phyloP scores from a whole-genome alignment of 2,329 filamentous ascomycete species.

The Neocucurbitaria cava region DNA sequence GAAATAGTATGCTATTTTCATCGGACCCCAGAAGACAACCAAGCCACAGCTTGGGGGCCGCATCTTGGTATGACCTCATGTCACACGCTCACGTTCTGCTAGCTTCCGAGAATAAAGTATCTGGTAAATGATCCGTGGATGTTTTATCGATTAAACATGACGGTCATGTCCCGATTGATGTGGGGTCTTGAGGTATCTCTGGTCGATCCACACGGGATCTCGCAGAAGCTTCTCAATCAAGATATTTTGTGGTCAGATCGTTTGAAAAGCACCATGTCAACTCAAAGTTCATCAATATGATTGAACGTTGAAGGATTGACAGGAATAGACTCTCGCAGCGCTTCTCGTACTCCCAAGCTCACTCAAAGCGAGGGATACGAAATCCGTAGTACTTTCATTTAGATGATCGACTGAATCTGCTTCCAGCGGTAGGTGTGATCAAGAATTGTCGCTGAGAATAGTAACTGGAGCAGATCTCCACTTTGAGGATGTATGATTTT shows the following conservation, averaged over 20 bases:
- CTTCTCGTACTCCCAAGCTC: neutral
- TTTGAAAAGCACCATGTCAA: neutral
- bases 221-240: neutral
- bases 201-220: neutral
- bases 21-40: neutral
- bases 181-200: neutral
- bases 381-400: neutral
- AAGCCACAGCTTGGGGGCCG: neutral
- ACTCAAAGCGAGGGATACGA: neutral
- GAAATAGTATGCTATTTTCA: neutral
- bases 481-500: neutral
- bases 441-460: neutral
- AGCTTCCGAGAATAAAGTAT: too few relatives aligned
- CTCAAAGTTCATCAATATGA: neutral
- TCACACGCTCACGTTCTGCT: neutral
- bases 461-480: neutral
- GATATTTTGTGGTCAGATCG: neutral
- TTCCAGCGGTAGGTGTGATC: neutral
- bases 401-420: neutral
- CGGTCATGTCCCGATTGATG: neutral
- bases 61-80: neutral
- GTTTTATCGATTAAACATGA: neutral
- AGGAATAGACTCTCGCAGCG: neutral
- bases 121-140: too few relatives aligned
- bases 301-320: too few relatives aligned